Evolutionary conservation across 106 monocot species (phyloP).

Genomic region (Dendrobium nobile): DNA sequence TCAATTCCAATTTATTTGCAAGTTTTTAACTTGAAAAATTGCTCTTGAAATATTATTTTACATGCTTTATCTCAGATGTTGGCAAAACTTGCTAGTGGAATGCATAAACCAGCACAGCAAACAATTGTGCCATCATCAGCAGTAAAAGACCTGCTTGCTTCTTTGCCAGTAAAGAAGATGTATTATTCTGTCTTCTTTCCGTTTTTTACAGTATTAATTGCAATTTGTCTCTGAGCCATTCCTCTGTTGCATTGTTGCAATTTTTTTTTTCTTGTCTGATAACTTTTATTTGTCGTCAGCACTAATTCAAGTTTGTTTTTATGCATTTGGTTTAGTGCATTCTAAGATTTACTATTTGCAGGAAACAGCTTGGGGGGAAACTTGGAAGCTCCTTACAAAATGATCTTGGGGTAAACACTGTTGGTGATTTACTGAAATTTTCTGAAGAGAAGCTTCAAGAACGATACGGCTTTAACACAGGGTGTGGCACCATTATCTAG

Average conservation of each 20-base stretch:
- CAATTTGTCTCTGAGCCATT: background rate
- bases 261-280: background rate
- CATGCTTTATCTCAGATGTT: slow-evolving; percentile 58
- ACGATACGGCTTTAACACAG: slow-evolving; percentile 82
- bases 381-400: slow-evolving; percentile 76
- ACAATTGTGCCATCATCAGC: slow-evolving; percentile 84
- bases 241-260: background rate
- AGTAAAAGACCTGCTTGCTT: slow-evolving; percentile 69
- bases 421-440: slow-evolving; percentile 81
- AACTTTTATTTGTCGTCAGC: background rate
- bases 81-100: slow-evolving; percentile 90
- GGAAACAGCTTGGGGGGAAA: slow-evolving; percentile 97
- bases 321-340: slow-evolving; percentile 2
- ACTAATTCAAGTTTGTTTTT: background rate
- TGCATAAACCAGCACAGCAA: slow-evolving; percentile 98
- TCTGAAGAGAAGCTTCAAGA: slow-evolving; percentile 75
- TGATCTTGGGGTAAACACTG: slow-evolving; percentile 76
- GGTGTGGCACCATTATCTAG: slow-evolving; percentile 30
- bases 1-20: background rate
- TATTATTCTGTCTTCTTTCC: slow-evolving; percentile 17
- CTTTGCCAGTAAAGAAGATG: slow-evolving; percentile 96
- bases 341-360: slow-evolving; percentile 11
- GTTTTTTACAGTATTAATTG: background rate
- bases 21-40: background rate
- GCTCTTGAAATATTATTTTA: background rate